Evolutionary conservation across 768 basidiomycete species (phyloP), one percentile per base, ranked within the genome.

Genomic region (Kondoa malvinella): DNA sequence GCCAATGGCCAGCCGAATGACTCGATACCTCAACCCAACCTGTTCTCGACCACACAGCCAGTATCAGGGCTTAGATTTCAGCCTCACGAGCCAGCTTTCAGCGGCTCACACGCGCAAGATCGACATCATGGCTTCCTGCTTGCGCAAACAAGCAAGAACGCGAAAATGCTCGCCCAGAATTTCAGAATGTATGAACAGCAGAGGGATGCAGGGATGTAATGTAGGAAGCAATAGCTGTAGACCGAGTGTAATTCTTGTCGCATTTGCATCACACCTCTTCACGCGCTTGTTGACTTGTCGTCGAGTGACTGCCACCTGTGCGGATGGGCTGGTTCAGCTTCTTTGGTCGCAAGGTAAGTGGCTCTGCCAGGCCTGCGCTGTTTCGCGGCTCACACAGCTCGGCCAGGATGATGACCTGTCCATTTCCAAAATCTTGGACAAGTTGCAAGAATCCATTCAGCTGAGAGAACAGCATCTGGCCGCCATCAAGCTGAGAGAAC

Each of bases 401-500:
- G 12, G 12, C 8, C 40, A 50, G 40, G 40, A 50, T 50, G 40
- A 50, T 50, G 40, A 50, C 21, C 21, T 50, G 40, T 50, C 40
- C 8, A 50, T 50, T 8, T 50, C 40, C 40, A 50, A 50, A 50
- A 68, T 68, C 26, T 33, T 68, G 12, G 57, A 27, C 31, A 65
- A 66, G 30, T 58, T 68, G n/a, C 64, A 68, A 26, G 40, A 50
- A 16, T 30, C 67, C 3, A 68, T 68, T 29, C 34, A 65, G 17
- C 25, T 2, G 3, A 26, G 59, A 67, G 68, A 68, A 40, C 64
- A 68, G 57, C 31, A 56, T 26, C 57, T 68, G 30, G 68, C 68
- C 27, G 64, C 65, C 64, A 87, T 94, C 71, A 84, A 88, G n/a
- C 78, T 88, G 66, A 83, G 90, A 56, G 89, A 94, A 77, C 83